Base-by-base conservation (phyloP, 2,329 filamentous ascomycete species). In the Arthrocladium fulminans region DNA sequence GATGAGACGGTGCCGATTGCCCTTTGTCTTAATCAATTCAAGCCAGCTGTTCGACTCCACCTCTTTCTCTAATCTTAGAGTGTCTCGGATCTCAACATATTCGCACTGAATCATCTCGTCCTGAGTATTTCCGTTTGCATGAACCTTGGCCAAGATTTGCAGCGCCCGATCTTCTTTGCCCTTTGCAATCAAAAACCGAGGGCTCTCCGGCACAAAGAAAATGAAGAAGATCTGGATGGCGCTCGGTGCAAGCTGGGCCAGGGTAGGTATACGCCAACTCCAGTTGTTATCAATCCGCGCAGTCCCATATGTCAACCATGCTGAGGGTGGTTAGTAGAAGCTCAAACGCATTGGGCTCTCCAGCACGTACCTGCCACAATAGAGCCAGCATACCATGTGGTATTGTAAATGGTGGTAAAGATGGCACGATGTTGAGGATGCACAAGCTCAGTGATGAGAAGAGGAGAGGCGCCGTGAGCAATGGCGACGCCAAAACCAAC, bases 171-270 rank as follows among this genome's bases (percentile, higher is more conserved):
- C 56, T 10, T 59, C 49, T 32, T 59, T 57, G 24, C 60, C 60
- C 38, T 61, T 63, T 19, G 58, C 60, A 43, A 65, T 59, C 29
- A 83, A 71, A 76, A 78, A 84, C 1, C 82, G 71, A 0, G 81
- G 81, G 0, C 77, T 81, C 54, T 86, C 82, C 0, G 81, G 83
- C 59, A 85, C 79, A 63, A 82, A 77, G 71, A 76, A 79, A 24
- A 83, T 73, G 8, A 71, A 60, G 1, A 56, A 54, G 47, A 83
- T 66, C 1, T 84, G 69, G 1, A 76, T 48, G 1, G 82, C 50
- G 0, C 83, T 73, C 0, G 79, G 79, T 0, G 81, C 63, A 40
- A 82, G 82, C 57, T 85, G 81, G 60, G 81, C 80, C 0, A 80
- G 79, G 42, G 84, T 74, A 0, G 80, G 80, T 51, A 84, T 81